These are phyloP conservation scores for Leishmania aethiopica DNA, from an alignment of 208 protist genomes.

Conservation along the genomic window DNA sequence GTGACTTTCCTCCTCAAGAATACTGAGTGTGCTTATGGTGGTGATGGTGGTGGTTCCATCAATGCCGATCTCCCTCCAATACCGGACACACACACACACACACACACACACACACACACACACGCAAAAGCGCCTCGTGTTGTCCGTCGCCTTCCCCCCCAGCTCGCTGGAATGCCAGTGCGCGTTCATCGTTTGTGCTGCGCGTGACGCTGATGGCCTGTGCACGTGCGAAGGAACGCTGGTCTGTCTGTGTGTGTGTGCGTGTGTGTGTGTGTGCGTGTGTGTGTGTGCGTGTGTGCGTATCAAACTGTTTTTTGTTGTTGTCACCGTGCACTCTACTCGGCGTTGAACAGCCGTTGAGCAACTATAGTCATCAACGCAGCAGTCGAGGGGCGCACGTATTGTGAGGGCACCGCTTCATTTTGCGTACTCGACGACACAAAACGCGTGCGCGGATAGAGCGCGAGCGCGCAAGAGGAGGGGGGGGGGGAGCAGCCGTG, in stretches of 20 bases:
- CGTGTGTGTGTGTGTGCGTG: neutral
- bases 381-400: too few species aligned
- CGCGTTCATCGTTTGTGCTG: neutral
- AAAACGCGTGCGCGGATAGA: too few species aligned
- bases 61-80: neutral
- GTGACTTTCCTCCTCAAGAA: slow-evolving; percentile 90
- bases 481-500: too few species aligned
- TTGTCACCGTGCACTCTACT: neutral
- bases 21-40: slow-evolving; percentile 33
- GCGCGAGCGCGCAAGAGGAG: too few species aligned
- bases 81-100: neutral
- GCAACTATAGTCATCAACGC: too few species aligned
- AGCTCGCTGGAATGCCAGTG: neutral
- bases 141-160: too few species aligned
- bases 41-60: neutral
- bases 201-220: too few species aligned
- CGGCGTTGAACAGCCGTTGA: too few species aligned
- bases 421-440: too few species aligned
- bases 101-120: neutral
- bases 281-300: neutral
- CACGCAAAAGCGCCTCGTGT: too few species aligned
- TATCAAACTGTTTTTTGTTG: neutral
- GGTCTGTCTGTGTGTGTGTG: slow-evolving; percentile 1
- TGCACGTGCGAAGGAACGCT: neutral
- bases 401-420: too few species aligned